phyloP scores from a whole-genome alignment of 768 basidiomycete genomes.

The Suillus weaverae region DNA sequence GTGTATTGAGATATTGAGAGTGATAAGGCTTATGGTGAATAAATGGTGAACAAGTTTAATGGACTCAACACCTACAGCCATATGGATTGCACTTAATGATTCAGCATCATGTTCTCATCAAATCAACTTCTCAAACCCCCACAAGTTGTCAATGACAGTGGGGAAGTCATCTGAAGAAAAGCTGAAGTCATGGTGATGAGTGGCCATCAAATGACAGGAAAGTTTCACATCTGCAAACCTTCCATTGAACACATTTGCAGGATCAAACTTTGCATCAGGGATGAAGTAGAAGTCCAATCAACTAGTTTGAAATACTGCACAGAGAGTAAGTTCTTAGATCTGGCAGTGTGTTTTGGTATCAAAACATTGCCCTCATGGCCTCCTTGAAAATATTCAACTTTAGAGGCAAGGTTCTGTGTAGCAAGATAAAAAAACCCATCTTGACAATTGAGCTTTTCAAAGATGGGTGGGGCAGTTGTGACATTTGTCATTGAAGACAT shows the following conservation, averaged over 20 bases:
- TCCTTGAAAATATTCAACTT: not conserved
- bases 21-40: not conserved
- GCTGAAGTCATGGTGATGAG: not conserved
- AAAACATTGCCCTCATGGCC: not conserved
- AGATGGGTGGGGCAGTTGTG: not conserved
- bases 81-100: not conserved
- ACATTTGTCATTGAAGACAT: too few relatives aligned
- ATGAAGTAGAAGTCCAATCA: not conserved
- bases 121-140: conserved; percentile 1
- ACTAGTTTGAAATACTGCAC: conserved; percentile 2
- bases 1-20: too few relatives aligned
- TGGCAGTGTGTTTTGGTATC: too few relatives aligned
- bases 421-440: not conserved
- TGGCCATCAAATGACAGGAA: not conserved
- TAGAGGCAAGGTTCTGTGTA: not conserved
- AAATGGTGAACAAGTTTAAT: conserved; percentile 2
- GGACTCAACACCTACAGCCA: not conserved
- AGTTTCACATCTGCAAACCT: not conserved
- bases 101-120: not conserved
- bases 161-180: not conserved
- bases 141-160: not conserved
- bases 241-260: not conserved
- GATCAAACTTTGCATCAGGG: not conserved
- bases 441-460: not conserved
- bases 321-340: not conserved